Conservation (phyloP, 768 basidiomycete genomes). For the Galerina sulciceps region DNA sequence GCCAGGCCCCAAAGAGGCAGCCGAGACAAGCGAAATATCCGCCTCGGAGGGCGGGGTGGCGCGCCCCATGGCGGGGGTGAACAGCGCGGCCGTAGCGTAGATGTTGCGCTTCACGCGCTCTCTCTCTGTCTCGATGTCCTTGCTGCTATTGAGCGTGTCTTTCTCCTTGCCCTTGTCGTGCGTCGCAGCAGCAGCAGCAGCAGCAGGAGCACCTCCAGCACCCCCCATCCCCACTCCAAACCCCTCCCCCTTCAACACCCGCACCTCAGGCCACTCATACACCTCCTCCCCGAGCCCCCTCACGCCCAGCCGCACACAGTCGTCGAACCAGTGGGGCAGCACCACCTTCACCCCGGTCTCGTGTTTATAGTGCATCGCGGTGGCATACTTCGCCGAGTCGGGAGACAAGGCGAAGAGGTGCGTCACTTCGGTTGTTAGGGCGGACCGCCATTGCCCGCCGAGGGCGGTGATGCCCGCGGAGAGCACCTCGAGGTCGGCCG, state of each 20-base stretch:
- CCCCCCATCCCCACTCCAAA: conserved; percentile 21
- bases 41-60: conserved; percentile 18
- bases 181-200: no score
- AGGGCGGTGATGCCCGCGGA: conserved; percentile 72
- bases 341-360: conserved; percentile 67
- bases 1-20: background rate
- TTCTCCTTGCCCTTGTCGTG: conserved; percentile 23
- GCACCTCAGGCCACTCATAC: conserved; percentile 80
- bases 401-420: conserved; percentile 74
- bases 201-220: background rate
- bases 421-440: conserved; percentile 84
- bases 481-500: conserved; percentile 72
- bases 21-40: conserved; percentile 19
- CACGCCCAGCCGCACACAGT: conserved; percentile 62
- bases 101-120: conserved; percentile 37
- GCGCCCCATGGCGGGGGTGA: conserved; percentile 24
- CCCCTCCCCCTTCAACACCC: conserved; percentile 37
- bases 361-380: conserved; percentile 60
- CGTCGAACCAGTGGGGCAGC: conserved; percentile 95
- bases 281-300: conserved; percentile 51
- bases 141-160: conserved; percentile 1
- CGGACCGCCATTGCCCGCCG: conserved; percentile 81
- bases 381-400: conserved; percentile 55
- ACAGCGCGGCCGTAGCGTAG: conserved; percentile 33
- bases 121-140: conserved; percentile 25